phyloP scores from a whole-genome alignment of 2,329 filamentous ascomycete genomes.

The Coniochaeta sp. region DNA sequence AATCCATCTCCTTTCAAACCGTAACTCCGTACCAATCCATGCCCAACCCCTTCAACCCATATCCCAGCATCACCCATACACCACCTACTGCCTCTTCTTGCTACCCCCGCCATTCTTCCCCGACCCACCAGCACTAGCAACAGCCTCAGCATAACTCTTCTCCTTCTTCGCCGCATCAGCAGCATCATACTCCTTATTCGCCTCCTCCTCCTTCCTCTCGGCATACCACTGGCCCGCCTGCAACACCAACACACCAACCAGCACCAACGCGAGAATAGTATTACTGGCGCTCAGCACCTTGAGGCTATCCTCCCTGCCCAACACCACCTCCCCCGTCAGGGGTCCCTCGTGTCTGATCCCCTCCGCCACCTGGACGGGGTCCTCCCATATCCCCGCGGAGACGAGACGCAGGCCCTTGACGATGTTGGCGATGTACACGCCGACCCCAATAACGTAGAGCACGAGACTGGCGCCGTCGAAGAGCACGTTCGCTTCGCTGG shows the following conservation, averaged over 20 bases:
- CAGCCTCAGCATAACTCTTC: too few relatives aligned
- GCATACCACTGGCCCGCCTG: slow-evolving; percentile 99
- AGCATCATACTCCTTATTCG: slow-evolving; percentile 49
- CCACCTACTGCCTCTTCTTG: slow-evolving; percentile 16
- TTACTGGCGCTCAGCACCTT: slow-evolving; percentile 91
- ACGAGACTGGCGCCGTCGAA: slow-evolving; percentile 82
- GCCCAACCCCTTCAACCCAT: neutral
- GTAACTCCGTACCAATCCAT: neutral
- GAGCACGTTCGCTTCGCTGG: slow-evolving; percentile 88
- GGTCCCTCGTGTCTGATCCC: slow-evolving; percentile 31
- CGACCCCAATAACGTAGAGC: slow-evolving; percentile 78
- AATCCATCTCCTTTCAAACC: neutral
- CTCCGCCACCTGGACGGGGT: slow-evolving; percentile 28
- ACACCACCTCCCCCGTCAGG: slow-evolving; percentile 53
- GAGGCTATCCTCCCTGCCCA: slow-evolving; percentile 82
- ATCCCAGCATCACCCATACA: neutral
- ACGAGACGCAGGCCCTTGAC: slow-evolving; percentile 88
- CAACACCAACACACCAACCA: slow-evolving; percentile 85
- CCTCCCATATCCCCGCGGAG: slow-evolving; percentile 58
- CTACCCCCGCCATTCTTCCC: slow-evolving; percentile 6
- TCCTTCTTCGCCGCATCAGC: slow-evolving; percentile 11
- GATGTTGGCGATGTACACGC: slow-evolving; percentile 93
- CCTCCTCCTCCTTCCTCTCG: slow-evolving; percentile 83
- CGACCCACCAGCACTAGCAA: neutral
- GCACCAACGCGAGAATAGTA: slow-evolving; percentile 86